Evolutionary conservation across 352 stramenopile species (phyloP).

Genomic region (Peronospora farinosa): DNA sequence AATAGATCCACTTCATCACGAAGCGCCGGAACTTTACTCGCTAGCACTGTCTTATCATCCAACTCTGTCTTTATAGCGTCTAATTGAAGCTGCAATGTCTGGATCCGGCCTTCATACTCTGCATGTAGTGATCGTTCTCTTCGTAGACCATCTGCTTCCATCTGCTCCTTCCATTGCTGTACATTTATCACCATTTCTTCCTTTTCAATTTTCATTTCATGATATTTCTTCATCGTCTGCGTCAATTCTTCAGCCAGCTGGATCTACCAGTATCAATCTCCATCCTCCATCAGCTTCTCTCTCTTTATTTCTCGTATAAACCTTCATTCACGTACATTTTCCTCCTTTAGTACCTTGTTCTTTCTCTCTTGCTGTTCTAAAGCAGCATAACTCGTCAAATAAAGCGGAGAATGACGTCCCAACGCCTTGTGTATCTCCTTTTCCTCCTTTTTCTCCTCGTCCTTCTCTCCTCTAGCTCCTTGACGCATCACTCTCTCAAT

Average conservation of each 20-base stretch:
- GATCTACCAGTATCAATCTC: constrained; percentile 18
- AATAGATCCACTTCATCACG: constrained; percentile 70
- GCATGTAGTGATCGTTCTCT: constrained; percentile 46
- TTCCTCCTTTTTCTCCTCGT: constrained; percentile 9
- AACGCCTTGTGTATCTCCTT: background rate
- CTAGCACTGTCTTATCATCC: constrained; percentile 28
- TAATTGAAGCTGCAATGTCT: constrained; percentile 40
- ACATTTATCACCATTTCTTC: constrained; percentile 28
- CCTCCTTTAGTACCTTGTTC: constrained; percentile 54
- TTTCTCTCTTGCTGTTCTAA: constrained; percentile 41
- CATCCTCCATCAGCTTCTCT: background rate
- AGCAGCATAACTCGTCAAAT: constrained; percentile 45
- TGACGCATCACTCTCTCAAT: constrained; percentile 49
- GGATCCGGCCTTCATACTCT: constrained; percentile 47
- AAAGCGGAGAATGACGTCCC: constrained; percentile 24
- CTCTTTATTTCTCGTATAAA: background rate
- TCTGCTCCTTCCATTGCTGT: constrained; percentile 33
- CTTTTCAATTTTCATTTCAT: constrained; percentile 28
- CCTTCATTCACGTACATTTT: constrained; percentile 35
- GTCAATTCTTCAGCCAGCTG: constrained; percentile 35
- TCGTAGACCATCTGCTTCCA: constrained; percentile 47
- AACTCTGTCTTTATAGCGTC: constrained; percentile 29
- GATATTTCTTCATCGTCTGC: constrained; percentile 16
- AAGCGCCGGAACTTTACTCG: constrained; percentile 34
- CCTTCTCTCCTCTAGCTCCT: constrained; percentile 3